Percentiles rank a stretch among this genome's conserved stretches.
These are phyloP conservation scores for Chlamydomonas reinhardtii DNA, from an alignment of 163 green algal genomes.

Conservation along the genomic window DNA sequence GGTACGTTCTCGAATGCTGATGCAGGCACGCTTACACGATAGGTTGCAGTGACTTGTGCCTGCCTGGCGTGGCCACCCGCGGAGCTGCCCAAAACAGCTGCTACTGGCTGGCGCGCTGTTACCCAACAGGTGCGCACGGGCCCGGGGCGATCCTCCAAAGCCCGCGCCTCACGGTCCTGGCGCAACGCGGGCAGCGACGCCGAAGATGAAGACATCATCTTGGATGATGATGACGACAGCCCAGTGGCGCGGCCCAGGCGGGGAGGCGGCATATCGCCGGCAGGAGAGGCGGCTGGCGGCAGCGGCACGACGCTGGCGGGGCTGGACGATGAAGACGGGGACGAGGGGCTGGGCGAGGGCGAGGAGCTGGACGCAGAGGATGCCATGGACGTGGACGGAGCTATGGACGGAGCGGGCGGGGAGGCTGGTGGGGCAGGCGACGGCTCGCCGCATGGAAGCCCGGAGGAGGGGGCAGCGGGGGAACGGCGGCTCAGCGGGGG, in stretches of 20 bases:
- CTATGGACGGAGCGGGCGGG: too few species aligned
- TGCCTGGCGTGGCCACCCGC: too few species aligned
- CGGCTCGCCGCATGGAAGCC: too few species aligned
- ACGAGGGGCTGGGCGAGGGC: neutral
- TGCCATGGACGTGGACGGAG: neutral
- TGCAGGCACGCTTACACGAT: too few species aligned
- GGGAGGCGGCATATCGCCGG: neutral
- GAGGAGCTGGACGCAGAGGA: constrained; percentile 24
- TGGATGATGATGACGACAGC: constrained; percentile 22
- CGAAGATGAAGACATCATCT: constrained; percentile 24
- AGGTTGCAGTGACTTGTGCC: too few species aligned
- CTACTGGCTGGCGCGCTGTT: neutral
- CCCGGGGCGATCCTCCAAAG: constrained; percentile 38
- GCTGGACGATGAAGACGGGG: neutral
- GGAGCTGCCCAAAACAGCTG: too few species aligned
- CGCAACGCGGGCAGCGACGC: constrained; percentile 31
- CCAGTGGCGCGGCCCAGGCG: neutral
- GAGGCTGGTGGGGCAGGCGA: too few species aligned
- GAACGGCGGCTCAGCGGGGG: too few species aligned
- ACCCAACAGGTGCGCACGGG: constrained; percentile 29
- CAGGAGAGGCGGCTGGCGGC: too few species aligned
- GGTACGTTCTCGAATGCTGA: neutral
- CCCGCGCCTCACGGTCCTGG: constrained; percentile 32
- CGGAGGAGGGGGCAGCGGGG: too few species aligned
- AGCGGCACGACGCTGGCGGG: too few species aligned